Base-by-base conservation (phyloP, 2,329 filamentous ascomycete genomes). In the Aspergillus sp. region DNA sequence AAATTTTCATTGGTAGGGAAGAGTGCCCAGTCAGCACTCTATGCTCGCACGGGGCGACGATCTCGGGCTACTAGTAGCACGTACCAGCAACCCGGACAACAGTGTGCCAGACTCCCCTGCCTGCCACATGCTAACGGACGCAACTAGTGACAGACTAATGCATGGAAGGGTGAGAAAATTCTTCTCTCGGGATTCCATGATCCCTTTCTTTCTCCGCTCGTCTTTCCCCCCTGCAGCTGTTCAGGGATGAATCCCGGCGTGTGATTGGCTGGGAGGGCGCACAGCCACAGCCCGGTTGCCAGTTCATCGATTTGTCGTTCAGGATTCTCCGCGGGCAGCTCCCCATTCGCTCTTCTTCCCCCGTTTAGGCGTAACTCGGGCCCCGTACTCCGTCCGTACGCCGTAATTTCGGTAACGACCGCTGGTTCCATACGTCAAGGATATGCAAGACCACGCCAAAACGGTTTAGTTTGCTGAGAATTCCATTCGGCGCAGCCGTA, bases 401-500 rank as follows among this genome's bases (percentile, higher is more conserved):
- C 23, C 45, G 45, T 49, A 49, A 8, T 28, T 10, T 8, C n/a
- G 8, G 47, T 50, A 50, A 30, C n/a, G 25, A 9, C 47, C 17
- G 41, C 19, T 19, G 17, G 41, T 45, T 17, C 15, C 25, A 50
- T 50, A 50, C 47, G 25, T 50, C 47, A 50, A n/a, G 47, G 15
- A 13, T 43, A 21, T 50, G 47, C 47, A 50, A 30, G 25, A 2
- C 25, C 15, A 9, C 13, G 9, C 47, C 47, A 17, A 50, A 30
- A 28, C 15, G 47, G 47, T 28, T 30, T 50, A 50, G 47, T 13
- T 28, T 9, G 45, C 39, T 43, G 0, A 7, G 7, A 43, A 43
- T 19, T 19, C n/a, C 39, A 57, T 60, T 61, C 63, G 53, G 53
- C 32, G 21, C 39, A 48, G 50, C 50, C 53, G 63, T 30, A 54